Conservation (phyloP, 1,139 yeast species). For the Groenewaldozyma sp. region DNA sequence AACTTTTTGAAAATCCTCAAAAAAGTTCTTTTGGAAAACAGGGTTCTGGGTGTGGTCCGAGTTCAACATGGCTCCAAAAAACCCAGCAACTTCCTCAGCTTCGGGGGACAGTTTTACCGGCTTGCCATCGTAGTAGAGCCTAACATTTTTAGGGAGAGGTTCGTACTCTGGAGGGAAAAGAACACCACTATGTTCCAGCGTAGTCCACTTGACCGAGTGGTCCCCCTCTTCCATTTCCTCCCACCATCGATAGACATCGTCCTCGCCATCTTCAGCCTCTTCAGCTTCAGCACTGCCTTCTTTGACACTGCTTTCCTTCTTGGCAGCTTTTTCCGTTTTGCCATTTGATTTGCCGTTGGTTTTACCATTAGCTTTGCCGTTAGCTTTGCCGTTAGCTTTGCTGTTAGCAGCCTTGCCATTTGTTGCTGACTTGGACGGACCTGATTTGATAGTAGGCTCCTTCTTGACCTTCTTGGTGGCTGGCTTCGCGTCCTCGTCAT, state of each 20-base stretch:
- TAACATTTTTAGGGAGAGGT: conserved; percentile 74
- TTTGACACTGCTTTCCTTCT: conserved; percentile 5
- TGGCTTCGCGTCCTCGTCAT: too few species aligned
- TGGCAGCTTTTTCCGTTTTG: too few species aligned
- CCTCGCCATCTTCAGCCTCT: conserved; percentile 46
- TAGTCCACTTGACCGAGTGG: conserved; percentile 76
- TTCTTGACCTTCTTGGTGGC: conserved; percentile 3
- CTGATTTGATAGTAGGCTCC: too few species aligned
- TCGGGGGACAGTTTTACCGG: conserved; percentile 64
- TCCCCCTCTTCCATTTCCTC: conserved; percentile 74
- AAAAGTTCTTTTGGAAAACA: conserved; percentile 78
- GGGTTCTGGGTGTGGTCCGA: conserved; percentile 87
- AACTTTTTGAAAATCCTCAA: conserved; percentile 63
- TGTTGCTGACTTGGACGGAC: not conserved
- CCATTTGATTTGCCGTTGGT: conserved; percentile 4
- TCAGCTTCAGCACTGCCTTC: conserved; percentile 14
- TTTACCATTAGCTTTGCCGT: conserved; percentile 6
- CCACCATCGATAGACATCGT: conserved; percentile 73
- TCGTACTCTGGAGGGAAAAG: conserved; percentile 88
- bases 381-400: too few species aligned
- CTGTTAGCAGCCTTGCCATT: not conserved
- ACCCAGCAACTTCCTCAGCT: conserved; percentile 97
- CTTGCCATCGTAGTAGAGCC: conserved; percentile 63
- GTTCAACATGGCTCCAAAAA: conserved; percentile 80
- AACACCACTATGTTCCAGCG: conserved; percentile 83